Evolutionary conservation across 139 green algal species (phyloP), one percentile per base, ranked within the genome.

Genomic region (Pedinophyceae sp.): DNA sequence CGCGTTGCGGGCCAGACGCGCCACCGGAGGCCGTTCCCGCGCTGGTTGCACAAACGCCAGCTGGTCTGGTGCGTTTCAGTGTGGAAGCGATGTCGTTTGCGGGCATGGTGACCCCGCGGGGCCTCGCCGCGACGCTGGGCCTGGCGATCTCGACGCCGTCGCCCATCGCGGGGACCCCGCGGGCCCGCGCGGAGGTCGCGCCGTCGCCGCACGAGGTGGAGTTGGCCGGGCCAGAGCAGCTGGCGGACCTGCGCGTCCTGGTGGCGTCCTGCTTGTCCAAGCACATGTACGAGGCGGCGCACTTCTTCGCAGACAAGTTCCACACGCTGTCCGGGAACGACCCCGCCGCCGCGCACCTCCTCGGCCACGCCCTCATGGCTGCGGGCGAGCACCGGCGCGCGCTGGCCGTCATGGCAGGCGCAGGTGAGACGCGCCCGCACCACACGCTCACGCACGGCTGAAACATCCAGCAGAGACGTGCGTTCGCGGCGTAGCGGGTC

Each of bases 251-350:
- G 55, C 75, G 86, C 0, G 34, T 25, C 1, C 55, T 97, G 10
- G 81, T 93, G 6, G 71, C 87, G 34, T 81, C 93, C 54, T 86
- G 74, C 58, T 59, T 95, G n/a, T 77, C 69, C 18, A 93, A 95
- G 64, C 86, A 95, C 58, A 55, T 94, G 40, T 80, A 89, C 52
- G 57, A 69, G 1, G 85, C 82, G 0, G 89, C 88, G 0, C 69
- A 83, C 1, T 97, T 97, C 54, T 95, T 87, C 43, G 89, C 87
- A 0, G 89, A 97, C 57, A 97, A 97, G 70, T 69, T 96, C 7
- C 73, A 86, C 0, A 84, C 71, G 0, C 53, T 97, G 3, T 80
- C 72, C 15, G 61, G 60, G 6, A 57, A 60, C 23, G 59, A 56
- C 0, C 68, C 73, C 2, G 71, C 50, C 6, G 87, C 97, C 45